Conservation (phyloP, 129 eudicot species). For the Pulicaria dysenterica region DNA sequence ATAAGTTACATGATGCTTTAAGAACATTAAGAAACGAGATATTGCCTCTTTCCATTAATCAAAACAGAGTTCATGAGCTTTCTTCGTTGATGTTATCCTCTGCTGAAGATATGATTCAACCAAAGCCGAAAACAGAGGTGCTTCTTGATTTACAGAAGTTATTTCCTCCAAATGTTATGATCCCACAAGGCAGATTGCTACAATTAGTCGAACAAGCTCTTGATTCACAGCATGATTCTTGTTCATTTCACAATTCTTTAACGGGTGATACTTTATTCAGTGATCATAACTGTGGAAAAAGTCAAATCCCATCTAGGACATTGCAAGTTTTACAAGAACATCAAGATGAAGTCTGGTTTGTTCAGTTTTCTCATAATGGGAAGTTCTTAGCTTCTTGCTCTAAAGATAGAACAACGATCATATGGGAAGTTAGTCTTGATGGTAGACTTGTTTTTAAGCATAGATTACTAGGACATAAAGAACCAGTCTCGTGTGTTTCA, state of each 20-base stretch:
- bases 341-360: conserved; percentile 47
- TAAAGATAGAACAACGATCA: conserved; percentile 36
- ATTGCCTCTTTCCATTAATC: conserved; percentile 46
- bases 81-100: conserved; percentile 40
- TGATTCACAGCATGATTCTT: conserved; percentile 56
- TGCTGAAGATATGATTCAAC: conserved; percentile 22
- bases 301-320: conserved; percentile 55
- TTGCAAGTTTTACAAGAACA: conserved; percentile 38
- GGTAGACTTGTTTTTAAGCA: conserved; percentile 32
- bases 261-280: conserved; percentile 47
- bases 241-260: conserved; percentile 70
- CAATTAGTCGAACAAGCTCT: conserved; percentile 81
- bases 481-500: conserved; percentile 31
- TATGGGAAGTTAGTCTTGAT: conserved; percentile 38
- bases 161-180: conserved; percentile 68
- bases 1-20: conserved; percentile 54
- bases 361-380: conserved; percentile 49
- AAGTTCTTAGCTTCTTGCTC: conserved; percentile 49
- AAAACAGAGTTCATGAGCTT: conserved; percentile 46
- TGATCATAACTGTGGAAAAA: conserved; percentile 76
- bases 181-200: conserved; percentile 60
- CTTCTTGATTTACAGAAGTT: conserved; percentile 55
- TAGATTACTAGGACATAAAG: conserved; percentile 35
- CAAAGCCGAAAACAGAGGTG: conserved; percentile 42
- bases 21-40: conserved; percentile 64